Evolutionary conservation across 257 asterid species (phyloP), one percentile per base, ranked within the genome.

Genomic region (Penstemon newberryi): DNA sequence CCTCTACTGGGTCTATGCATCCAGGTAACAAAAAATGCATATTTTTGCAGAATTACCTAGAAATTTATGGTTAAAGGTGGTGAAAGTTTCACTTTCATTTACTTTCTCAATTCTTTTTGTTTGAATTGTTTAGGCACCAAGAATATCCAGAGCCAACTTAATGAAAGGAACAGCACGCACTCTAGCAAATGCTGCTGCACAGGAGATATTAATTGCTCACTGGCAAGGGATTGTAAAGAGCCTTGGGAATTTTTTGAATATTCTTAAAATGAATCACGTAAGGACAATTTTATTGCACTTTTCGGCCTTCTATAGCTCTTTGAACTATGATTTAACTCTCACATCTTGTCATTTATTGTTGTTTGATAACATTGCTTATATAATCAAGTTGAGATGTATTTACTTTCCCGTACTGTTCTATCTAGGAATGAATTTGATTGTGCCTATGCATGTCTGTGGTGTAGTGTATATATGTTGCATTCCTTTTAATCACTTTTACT

Each of bases 221-320:
- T 94, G 99, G 97, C 99, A 94, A 84, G 96, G 96, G 76, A 90
- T 90, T 45, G 96, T 87, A 15, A 87, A 80, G 76, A 83, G 91
- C 80, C 90, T 94, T 3, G 83, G 73, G 37, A 82, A 76, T 74
- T 93, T 87, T 70, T 74, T 89, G 71, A 84, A 83, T 74, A 72
- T 82, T 40, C 73, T 90, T 77, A 90, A 89, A 76, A 83, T 87
- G 39, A 87, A 94, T 67, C 87, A 94, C 8, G 97, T 91, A 69
- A 82, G 88, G 63, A 74, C 65, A 68, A 13, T 54, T 56, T 68
- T 19, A 13, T 3, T 57, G 10, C 74, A 46, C 39, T 9, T 71
- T 15, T 15, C 18, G 18, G 18, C 18, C 18, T 15, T 11, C 1
- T 42, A 57, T 67, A 45, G 51, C 44, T 49, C 38, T 51, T 8